Base-by-base conservation (phyloP, 1,284 basidiomycete genomes). In the Malassezia brasiliensis region DNA sequence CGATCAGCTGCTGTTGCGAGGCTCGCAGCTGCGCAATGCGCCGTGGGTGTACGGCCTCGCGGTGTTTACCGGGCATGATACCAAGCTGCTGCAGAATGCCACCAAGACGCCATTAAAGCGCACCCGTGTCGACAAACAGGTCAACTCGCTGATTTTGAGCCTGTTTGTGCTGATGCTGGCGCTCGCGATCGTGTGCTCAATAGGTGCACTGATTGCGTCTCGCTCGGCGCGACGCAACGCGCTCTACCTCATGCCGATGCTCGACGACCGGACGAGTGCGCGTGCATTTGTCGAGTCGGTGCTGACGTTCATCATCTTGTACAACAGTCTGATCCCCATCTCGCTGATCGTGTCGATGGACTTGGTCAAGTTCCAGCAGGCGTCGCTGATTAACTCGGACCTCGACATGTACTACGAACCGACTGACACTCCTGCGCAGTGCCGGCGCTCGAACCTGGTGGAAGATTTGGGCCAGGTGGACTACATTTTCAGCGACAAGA, bases 261-360 rank as follows among this genome's bases (percentile, higher is more conserved):
- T 69, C 9, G 65, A 78, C 77, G 47, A 49, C 34, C 63, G 64
- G 44, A 51, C 61, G 30, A 62, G 60, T 48, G 65, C 66, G 36
- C 52, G 67, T 66, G 81, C 63, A 32, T 78, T 76, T 56, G 63
- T 76, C 56, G 74, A 77, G 85, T 93, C 96, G 75, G 90, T 98
- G 58, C 80, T 98, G 44, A 98, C 94, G 1, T 99, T 96, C 78
- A 89, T 98, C 77, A 96, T 98, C 75, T 81, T 96, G 37, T 96
- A 96, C 81, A 98, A 96, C 80, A 98, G 98, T 78, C 80, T 99
- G 66, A 96, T 98, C 62, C 94, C 94, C 7, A 99, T 99, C 73
- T 98, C 93, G 17, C 84, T 99, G 64, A 94, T 98, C 72, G 93
- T 99, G 69, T 96, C 94, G 1, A 96, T 98, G 86, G 94, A 99